Base-by-base conservation (phyloP, 164 flowering plant genomes). In the Vitis rupestris region DNA sequence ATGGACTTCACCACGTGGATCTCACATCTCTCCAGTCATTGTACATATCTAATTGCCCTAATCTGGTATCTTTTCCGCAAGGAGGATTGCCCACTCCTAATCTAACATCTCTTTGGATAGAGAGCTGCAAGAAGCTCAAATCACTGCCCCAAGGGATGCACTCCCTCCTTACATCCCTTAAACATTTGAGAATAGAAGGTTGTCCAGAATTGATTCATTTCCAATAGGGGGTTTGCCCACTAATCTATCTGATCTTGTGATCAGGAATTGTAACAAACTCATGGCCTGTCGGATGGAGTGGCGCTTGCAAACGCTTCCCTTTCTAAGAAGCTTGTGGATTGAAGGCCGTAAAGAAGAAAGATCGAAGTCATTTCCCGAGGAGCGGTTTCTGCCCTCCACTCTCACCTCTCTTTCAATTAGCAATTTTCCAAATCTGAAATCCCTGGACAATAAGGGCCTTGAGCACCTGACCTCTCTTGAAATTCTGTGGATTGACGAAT, bases 141-240 rank as follows among this genome's bases (percentile, higher is more conserved):
- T 31, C 44, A 31, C 44, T 31, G 8, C 44, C 44, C 44, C 44
- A 31, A 31, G 44, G 44, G 44, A 31, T 31, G 44, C 44, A 31
- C 44, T 0, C 44, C 44, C 44, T 31, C 44, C 44, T 31, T 31
- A 31, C 44, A 6, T 31, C 44, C 44, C 44, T 31, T 31, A 0
- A 31, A 31, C 0, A 2, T 0, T 31, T 31, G 44, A 0, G 0
- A 3, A 3, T 3, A 31, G 0, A 31, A 6, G 4, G 0, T 31
- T 31, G 44, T 31, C 44, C 44, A 6, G 44, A 17, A 29, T 70
- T 29, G 70, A 31, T 17, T 59, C 57, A 3, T 66, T 73, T 58
- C 74, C 72, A 17, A 65, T 50, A 14, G 70, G 63, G 12, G 74
- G 76, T 15, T 66, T 75, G 58, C 82, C 82, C 1, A 3, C 67